A percentile compares a stretch with the other conserved stretches of the same genome.
Evolutionary conservation across 257 asterid genomes (phyloP).

Genomic region (Ligustrum vulgare): DNA sequence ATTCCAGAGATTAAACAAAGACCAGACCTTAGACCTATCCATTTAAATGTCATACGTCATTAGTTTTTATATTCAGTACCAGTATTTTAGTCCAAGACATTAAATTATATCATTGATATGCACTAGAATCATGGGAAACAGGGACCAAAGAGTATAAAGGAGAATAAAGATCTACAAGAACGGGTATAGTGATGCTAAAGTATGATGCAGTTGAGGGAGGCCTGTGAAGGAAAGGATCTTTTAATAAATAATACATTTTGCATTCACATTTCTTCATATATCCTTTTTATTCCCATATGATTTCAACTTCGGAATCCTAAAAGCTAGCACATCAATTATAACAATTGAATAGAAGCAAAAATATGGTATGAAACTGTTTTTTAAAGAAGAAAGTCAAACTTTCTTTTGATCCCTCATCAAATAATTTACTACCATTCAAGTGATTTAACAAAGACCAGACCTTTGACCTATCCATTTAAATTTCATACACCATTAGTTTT

Average conservation of each 20-base stretch:
- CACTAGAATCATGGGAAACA: neutral
- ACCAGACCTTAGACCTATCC: neutral
- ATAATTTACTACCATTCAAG: neutral
- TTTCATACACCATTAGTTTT: neutral
- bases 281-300: neutral
- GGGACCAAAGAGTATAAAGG: neutral
- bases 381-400: neutral
- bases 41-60: neutral
- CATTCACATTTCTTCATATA: neutral
- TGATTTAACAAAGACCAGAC: neutral
- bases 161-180: neutral
- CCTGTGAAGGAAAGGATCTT: neutral
- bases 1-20: neutral
- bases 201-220: neutral
- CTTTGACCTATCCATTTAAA: neutral
- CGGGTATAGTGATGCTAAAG: neutral
- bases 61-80: too few species aligned
- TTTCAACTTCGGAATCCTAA: neutral
- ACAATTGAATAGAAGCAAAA: neutral
- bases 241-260: neutral
- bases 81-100: neutral
- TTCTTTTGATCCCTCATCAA: too few species aligned
- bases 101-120: neutral
- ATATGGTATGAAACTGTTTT: neutral
- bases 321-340: neutral